Evolutionary conservation across 208 protist genomes (phyloP), one percentile per base, ranked within the genome.

Genomic region (Porcisia hertigi): DNA sequence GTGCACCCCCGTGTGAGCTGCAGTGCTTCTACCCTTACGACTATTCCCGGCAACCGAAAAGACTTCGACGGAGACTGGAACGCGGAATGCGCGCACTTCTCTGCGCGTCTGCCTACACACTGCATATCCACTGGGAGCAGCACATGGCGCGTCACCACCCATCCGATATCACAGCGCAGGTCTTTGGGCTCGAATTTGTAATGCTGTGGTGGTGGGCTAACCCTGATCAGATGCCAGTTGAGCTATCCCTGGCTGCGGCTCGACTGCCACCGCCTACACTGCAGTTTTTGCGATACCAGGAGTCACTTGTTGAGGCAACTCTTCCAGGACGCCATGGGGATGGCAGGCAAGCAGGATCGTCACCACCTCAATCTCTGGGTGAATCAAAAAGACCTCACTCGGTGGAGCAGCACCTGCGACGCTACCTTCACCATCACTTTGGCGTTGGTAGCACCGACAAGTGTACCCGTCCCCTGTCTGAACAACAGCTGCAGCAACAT

Each of bases 151-250:
- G 47, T 20, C 74, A 73, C 59, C 12, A 20, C 4, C 71, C 30
- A 7, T 45, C 47, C 0, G 60, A 77, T 60, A n/a, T 9, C 4
- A 41, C 36, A 1, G 64, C 45, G 0, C 62, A 69, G 39, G 23
- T 73, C 1, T 41, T 92, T 25, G 87, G 83, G 8, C 54, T 95
- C 16, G 85, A 91, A 67, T 59, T 95, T 16, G 85, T 93, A 39
- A 69, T 81, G 69, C 84, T 91, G 69, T 95, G 91, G 88, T 95
- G 91, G 91, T 86, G 77, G 52, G 81, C 82, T 41, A 95, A 95
- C 66, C 86, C 88, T 6, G 88, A 95, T 47, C 80, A 90, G 43
- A 72, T 92, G 58, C 82, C 87, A 0, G 57, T 91, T 49, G 86
- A 95, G 76, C 25, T 92, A 49, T 58, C 71, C 18, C 30, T 71